These are phyloP conservation scores for Colletotrichum australisinense DNA, from an alignment of 2,329 filamentous ascomycete species.

Conservation along the genomic window DNA sequence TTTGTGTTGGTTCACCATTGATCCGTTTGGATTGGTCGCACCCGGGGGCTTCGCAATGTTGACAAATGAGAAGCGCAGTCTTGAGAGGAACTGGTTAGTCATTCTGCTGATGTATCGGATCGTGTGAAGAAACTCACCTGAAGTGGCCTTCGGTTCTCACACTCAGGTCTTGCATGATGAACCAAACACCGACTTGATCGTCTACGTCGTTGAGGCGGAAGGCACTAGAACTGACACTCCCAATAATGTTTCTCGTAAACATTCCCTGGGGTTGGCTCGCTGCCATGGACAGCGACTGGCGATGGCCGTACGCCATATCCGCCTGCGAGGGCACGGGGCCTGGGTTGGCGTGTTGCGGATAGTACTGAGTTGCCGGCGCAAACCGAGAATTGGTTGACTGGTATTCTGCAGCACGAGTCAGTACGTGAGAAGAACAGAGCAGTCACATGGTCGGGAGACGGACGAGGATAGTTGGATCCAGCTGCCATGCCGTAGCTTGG, in stretches of 20 bases:
- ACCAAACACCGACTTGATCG: slow-evolving; percentile 92
- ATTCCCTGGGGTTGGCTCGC: slow-evolving; percentile 77
- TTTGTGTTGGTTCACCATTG: slow-evolving; percentile 75
- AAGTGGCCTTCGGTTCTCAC: slow-evolving; percentile 94
- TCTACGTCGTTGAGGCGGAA: slow-evolving; percentile 83
- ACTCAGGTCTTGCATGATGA: slow-evolving; percentile 93
- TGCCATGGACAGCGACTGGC: slow-evolving; percentile 47
- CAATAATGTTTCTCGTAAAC: slow-evolving; percentile 96
- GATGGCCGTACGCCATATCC: slow-evolving; percentile 41
- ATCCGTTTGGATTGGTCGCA: slow-evolving; percentile 49
- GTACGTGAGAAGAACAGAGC: neutral
- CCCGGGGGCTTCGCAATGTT: slow-evolving; percentile 66
- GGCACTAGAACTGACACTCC: slow-evolving; percentile 89
- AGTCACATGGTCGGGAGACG: neutral
- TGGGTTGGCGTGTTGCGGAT: slow-evolving; percentile 46
- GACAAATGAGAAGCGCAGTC: slow-evolving; percentile 80
- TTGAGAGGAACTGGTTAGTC: slow-evolving; percentile 41
- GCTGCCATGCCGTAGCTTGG: slow-evolving; percentile 18
- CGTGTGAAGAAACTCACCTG: slow-evolving; percentile 67
- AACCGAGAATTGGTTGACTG: slow-evolving; percentile 44
- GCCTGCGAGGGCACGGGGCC: slow-evolving; percentile 42
- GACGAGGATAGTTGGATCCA: slow-evolving; percentile 36
- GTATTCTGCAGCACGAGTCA: slow-evolving; percentile 12
- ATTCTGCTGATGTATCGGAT: neutral
- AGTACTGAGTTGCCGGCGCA: slow-evolving; percentile 51